Evolutionary conservation across 495 filamentous ascomycete species (phyloP).

Genomic region (Lasiosphaeria miniovina): DNA sequence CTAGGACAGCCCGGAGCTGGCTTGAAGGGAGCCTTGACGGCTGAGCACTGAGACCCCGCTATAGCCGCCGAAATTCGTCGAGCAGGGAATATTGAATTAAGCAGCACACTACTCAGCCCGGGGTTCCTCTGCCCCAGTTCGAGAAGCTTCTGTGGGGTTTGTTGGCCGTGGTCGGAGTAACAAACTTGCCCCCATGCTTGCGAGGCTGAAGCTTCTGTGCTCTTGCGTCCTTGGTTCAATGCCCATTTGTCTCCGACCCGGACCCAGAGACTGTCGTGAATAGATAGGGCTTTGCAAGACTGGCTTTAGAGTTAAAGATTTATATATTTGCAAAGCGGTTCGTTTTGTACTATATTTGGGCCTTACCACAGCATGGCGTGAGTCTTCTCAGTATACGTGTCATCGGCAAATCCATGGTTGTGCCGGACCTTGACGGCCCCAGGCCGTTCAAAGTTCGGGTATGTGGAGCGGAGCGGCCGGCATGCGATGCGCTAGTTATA

Average conservation of each 20-base stretch:
- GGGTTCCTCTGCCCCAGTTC: constrained; percentile 28
- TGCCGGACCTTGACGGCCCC: too few relatives aligned
- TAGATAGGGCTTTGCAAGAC: too few relatives aligned
- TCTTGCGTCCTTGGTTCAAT: neutral
- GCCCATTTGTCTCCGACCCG: neutral
- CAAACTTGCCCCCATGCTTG: neutral
- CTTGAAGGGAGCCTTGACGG: neutral
- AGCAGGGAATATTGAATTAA: constrained; percentile 20
- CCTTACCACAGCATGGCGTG: too few relatives aligned
- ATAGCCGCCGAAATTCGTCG: constrained; percentile 6
- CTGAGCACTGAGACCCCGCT: constrained; percentile 1
- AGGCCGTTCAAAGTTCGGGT: too few relatives aligned
- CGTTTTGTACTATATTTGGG: too few relatives aligned
- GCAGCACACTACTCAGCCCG: constrained; percentile 2
- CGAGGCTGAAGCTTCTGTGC: constrained; percentile 1
- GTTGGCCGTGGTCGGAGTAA: constrained; percentile 15
- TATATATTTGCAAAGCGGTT: too few relatives aligned
- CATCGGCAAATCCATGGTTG: too few relatives aligned
- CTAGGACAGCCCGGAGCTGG: constrained; percentile 3
- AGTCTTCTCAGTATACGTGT: too few relatives aligned
- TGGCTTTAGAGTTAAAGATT: too few relatives aligned
- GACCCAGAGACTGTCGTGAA: neutral
- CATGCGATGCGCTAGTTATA: too few relatives aligned
- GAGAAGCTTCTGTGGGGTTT: constrained; percentile 45
- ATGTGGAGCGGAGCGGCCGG: too few relatives aligned